Evolutionary conservation across 345 rosid species (phyloP).

Genomic region (Eutrema yunnanense): DNA sequence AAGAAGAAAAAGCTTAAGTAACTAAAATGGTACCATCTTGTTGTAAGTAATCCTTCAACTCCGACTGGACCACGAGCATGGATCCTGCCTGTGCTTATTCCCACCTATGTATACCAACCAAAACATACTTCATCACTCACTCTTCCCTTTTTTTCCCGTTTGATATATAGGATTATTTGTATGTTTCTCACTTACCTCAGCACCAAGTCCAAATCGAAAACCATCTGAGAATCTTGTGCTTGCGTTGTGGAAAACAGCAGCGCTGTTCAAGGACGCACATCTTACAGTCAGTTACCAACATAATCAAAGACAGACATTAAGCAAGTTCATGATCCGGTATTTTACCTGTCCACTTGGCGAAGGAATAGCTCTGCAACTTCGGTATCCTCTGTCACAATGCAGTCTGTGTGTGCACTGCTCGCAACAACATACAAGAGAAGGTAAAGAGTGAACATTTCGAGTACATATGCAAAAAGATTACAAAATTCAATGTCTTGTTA

Average conservation of each 20-base stretch:
- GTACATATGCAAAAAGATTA: background rate
- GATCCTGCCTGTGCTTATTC: slow-evolving; percentile 93
- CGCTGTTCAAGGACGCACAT: slow-evolving; percentile 42
- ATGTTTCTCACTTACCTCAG: slow-evolving; percentile 58
- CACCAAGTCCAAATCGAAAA: slow-evolving; percentile 96
- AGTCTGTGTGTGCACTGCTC: slow-evolving; percentile 92
- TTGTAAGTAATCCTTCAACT: slow-evolving; percentile 91
- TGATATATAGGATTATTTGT: background rate
- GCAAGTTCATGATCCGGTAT: background rate
- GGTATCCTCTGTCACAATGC: slow-evolving; percentile 70
- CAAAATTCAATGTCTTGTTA: background rate
- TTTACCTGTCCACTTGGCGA: slow-evolving; percentile 79
- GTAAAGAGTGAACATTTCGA: background rate
- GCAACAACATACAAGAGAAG: slow-evolving; percentile 11
- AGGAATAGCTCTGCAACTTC: slow-evolving; percentile 76
- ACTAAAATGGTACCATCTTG: slow-evolving; percentile 62
- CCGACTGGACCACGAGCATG: slow-evolving; percentile 99
- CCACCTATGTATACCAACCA: slow-evolving; percentile 49
- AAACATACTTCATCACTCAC: background rate
- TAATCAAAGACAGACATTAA: background rate
- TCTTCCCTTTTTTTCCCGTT: background rate
- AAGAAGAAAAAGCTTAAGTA: background rate
- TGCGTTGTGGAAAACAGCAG: slow-evolving; percentile 98
- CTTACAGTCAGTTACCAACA: slow-evolving; percentile 4
- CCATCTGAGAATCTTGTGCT: slow-evolving; percentile 97